phyloP scores from a whole-genome alignment of 2,329 filamentous ascomycete species.

The Conoideocrella luteorostrata region DNA sequence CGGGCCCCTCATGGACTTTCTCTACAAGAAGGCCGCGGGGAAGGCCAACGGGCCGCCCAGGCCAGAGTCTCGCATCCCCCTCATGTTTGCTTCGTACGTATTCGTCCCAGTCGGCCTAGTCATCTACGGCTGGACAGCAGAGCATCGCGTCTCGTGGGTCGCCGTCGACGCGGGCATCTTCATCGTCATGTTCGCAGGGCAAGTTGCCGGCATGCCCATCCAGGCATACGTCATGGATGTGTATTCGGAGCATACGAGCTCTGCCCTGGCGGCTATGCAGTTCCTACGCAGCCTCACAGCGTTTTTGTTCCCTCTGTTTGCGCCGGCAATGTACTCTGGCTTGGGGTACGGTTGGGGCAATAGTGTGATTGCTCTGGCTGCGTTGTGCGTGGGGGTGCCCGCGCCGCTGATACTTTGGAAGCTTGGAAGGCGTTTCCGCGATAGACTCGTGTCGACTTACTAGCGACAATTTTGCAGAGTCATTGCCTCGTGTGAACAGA shows the following conservation, averaged over 20 bases:
- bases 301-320: constrained; percentile 42
- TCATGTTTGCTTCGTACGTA: constrained; percentile 32
- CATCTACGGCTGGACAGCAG: constrained; percentile 37
- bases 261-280: constrained; percentile 39
- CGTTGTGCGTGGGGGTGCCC: too few relatives aligned
- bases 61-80: constrained; percentile 21
- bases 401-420: too few relatives aligned
- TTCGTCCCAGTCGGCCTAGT: constrained; percentile 32
- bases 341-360: constrained; percentile 26
- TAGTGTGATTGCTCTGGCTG: constrained; percentile 17
- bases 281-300: constrained; percentile 37
- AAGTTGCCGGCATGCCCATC: constrained; percentile 24
- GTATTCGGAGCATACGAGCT: constrained; percentile 40
- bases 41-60: background rate
- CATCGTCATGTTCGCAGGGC: constrained; percentile 24
- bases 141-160: constrained; percentile 29
- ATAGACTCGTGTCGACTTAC: too few relatives aligned
- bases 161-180: constrained; percentile 31
- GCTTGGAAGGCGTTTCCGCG: too few relatives aligned
- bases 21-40: constrained; percentile 18
- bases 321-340: constrained; percentile 26
- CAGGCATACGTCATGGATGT: constrained; percentile 35
- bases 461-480: too few relatives aligned
- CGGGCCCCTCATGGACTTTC: constrained; percentile 34
- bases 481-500: too few relatives aligned